phyloP scores from a whole-genome alignment of 78 protist species.

The Dictyostelium brefeldianum region DNA sequence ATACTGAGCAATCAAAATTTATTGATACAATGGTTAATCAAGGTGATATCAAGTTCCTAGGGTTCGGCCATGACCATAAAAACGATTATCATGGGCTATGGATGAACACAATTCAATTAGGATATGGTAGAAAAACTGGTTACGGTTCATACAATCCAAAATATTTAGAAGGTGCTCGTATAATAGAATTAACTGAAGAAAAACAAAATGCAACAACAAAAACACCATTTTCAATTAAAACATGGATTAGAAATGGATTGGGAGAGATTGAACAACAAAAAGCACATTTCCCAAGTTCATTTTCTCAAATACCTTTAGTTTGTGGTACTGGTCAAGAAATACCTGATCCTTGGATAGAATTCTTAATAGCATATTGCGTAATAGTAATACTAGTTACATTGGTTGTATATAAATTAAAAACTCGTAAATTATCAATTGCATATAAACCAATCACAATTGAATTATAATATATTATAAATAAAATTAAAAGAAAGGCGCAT shows the following conservation, averaged over 20 bases:
- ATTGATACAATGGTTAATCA: constrained; percentile 10
- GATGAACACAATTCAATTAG: background rate
- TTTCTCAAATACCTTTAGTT: background rate
- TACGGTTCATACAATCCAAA: constrained; percentile 47
- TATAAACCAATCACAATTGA: too few species aligned
- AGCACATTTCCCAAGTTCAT: background rate
- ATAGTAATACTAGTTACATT: background rate
- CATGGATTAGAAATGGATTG: constrained; percentile 40
- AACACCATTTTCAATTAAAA: background rate
- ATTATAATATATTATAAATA: too few species aligned
- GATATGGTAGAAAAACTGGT: constrained; percentile 60
- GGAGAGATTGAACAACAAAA: constrained; percentile 30
- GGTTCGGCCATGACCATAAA: constrained; percentile 55
- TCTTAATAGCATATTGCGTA: background rate
- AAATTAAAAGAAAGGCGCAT: too few species aligned
- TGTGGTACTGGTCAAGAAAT: background rate
- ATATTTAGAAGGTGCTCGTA: constrained; percentile 40
- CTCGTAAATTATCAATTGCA: too few species aligned
- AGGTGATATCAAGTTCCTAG: constrained; percentile 32
- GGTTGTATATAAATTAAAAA: too few species aligned
- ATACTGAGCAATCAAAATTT: constrained; percentile 22
- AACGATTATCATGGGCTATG: constrained; percentile 44
- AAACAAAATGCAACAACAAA: too few species aligned
- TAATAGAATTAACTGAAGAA: constrained; percentile 6
- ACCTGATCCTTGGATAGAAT: background rate